Base-by-base conservation (phyloP, 1,284 basidiomycete genomes). In the Rhizopogon parksii region DNA sequence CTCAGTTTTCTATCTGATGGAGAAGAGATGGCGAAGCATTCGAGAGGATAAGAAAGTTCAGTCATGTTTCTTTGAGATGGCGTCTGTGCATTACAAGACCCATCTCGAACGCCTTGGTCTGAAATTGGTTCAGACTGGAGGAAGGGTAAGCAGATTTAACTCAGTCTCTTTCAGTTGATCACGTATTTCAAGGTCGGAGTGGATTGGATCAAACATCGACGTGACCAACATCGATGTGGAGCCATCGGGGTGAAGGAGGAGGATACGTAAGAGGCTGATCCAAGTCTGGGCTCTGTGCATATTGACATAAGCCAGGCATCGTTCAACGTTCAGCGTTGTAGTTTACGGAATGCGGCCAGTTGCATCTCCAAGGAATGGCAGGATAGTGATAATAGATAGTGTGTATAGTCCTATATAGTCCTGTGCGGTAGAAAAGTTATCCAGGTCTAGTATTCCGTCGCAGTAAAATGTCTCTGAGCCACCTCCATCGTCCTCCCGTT, bases 1-100 rank as follows among this genome's bases (percentile, higher is more conserved):
- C 11, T 27, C 55, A 2, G 35, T 59, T n/a, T n/a, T 15, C 4
- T 57, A 64, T 42, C 56, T 74, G 25, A 49, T 49, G 30, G 54
- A 53, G 21, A 68, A 60, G 49, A 39, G 52, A 25, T 73, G 72
- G 69, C 59, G 47, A 37, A 63, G 57, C 14, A 52, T 66, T 2
- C 53, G 51, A 36, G 57, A 59, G 24, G 69, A 75, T 21, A 34
- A 56, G 7, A 46, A 30, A 17, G 60, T 69, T 38, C 58, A 68
- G 32, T 34, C 50, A 15, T 59, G 61, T 2, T 62, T 74, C 21
- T 40, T 35, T 11, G 9, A 21, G 4, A 64, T 71, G 57, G 68
- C 70, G 7, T 57, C 57, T 14, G 56, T 60, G 3, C 75, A 76
- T 57, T 72, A 71, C 53, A 15, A 53, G 40, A 49, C 49, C 2